phyloP scores from a whole-genome alignment of 129 eudicot genomes.

The Logfia minima region DNA sequence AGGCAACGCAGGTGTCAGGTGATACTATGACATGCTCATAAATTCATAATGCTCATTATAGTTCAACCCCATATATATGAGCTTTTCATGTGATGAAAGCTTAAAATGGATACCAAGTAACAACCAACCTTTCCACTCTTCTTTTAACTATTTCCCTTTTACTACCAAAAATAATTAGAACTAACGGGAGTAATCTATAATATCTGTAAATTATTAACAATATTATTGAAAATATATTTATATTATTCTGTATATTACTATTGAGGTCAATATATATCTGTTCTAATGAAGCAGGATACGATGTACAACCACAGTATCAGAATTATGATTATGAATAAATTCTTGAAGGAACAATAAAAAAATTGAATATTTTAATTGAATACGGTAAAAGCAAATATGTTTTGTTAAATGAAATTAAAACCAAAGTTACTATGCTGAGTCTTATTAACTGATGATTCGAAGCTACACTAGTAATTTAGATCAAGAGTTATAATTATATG shows the following conservation, averaged over 20 bases:
- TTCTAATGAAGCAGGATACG: neutral
- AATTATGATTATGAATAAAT: too few relatives aligned
- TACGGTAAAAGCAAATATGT: too few relatives aligned
- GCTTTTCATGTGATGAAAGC: conserved; percentile 38
- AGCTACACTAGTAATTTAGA: neutral
- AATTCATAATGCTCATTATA: conserved; percentile 25
- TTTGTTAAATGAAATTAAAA: too few relatives aligned
- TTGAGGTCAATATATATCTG: too few relatives aligned
- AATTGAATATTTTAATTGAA: too few relatives aligned
- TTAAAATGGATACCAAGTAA: conserved; percentile 36
- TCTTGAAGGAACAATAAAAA: too few relatives aligned
- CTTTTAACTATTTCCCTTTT: conserved; percentile 29
- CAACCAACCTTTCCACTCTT: conserved; percentile 24
- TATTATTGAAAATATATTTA: neutral
- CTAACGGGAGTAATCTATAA: neutral
- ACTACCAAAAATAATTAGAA: neutral
- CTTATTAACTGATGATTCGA: too few relatives aligned
- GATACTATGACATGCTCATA: conserved; percentile 32
- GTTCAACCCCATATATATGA: conserved; percentile 29
- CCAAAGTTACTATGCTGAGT: too few relatives aligned
- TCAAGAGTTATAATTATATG: too few relatives aligned
- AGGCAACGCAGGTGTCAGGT: conserved; percentile 31
- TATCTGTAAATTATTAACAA: conserved; percentile 4
- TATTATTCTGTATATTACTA: neutral
- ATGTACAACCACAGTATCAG: too few relatives aligned